phyloP scores from a whole-genome alignment of 2,329 filamentous ascomycete species.

The Penicillium sp. region DNA sequence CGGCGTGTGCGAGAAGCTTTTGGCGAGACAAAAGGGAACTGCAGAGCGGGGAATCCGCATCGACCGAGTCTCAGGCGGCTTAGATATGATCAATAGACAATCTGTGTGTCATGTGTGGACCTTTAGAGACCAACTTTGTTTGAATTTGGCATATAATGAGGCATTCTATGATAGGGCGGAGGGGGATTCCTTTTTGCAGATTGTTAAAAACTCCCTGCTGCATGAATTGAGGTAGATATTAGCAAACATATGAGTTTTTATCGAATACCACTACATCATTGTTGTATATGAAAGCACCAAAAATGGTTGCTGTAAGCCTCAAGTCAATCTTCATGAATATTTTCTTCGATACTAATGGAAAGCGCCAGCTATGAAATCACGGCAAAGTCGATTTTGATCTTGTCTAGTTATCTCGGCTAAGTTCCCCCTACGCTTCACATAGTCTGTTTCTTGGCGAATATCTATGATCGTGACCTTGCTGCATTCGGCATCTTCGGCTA shows the following conservation, averaged over 20 bases:
- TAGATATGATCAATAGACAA: background rate
- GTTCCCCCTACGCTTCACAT: background rate
- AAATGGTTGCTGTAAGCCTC: background rate
- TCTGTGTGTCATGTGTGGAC: conserved; percentile 2
- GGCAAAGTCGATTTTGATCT: background rate
- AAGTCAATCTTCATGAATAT: background rate
- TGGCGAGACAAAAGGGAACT: conserved; percentile 1
- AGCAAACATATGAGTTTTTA: background rate
- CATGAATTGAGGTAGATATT: background rate
- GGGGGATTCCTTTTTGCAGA: background rate
- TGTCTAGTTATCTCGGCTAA: background rate
- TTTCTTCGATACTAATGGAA: background rate
- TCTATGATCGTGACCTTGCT: background rate
- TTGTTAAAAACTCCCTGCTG: background rate
- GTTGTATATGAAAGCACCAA: background rate
- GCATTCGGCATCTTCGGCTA: background rate
- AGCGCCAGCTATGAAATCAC: background rate
- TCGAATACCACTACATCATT: background rate
- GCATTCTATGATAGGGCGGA: background rate
- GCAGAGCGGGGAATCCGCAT: background rate
- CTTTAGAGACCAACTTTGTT: conserved; percentile 1
- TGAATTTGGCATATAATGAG: background rate
- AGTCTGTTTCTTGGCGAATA: background rate
- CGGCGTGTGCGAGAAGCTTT: background rate
- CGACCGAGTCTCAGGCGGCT: background rate